Evolutionary conservation across 108 stramenopile genomes (phyloP).

Genomic region (Schizochytrium sp.): DNA sequence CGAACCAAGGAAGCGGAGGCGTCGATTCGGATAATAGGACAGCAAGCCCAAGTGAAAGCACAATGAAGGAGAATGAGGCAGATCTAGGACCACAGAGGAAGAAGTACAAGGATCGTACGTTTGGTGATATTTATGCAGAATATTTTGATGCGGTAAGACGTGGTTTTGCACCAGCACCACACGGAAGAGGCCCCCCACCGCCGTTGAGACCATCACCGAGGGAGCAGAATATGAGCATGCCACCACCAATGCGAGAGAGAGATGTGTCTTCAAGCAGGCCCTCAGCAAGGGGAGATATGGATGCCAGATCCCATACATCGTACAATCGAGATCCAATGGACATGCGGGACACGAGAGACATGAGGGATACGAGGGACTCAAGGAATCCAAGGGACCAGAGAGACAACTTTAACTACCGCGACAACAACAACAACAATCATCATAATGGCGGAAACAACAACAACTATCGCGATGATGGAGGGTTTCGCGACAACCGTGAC

Average conservation of each 20-base stretch:
- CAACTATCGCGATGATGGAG: no score
- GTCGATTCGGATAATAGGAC: no score
- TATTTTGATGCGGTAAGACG: slow-evolving; percentile 18
- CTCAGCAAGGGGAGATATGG: no score
- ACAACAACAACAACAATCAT: no score
- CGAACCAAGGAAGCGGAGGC: not conserved
- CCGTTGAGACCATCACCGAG: not conserved
- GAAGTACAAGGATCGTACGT: slow-evolving; percentile 12
- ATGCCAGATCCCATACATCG: no score
- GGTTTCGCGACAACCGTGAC: no score
- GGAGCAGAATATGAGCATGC: not conserved
- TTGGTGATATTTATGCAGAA: not conserved
- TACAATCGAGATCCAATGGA: no score
- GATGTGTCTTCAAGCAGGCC: not conserved
- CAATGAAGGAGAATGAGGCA: not conserved
- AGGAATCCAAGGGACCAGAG: no score
- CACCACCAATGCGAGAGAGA: not conserved
- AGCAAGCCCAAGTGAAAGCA: not conserved
- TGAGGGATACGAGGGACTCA: no score
- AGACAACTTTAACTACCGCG: no score
- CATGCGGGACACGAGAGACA: no score
- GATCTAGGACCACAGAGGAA: not conserved
- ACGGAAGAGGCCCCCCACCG: not conserved
- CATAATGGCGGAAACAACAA: no score
- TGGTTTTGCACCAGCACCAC: not conserved